Evolutionary conservation across 2,329 filamentous ascomycete species (phyloP), one percentile per base, ranked within the genome.

Genomic region (Didymosphaeria variabile): DNA sequence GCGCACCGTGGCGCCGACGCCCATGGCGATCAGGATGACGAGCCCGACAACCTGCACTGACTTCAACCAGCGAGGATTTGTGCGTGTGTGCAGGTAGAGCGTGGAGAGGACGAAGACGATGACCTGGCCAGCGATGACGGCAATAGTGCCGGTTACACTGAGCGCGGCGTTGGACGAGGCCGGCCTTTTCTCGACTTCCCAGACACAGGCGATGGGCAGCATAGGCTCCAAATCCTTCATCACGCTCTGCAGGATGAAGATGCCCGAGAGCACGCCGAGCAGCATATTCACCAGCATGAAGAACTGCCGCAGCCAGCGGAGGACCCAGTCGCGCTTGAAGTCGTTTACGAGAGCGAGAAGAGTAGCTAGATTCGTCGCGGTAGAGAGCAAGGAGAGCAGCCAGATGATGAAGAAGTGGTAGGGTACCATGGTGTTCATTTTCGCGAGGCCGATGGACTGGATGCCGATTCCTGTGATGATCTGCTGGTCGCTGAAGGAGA

Each of bases 401-500:
- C 88, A 91, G 65, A 91, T 85, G 57, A 90, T 83, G 79, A 90
- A 90, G 79, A 91, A 90, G 76, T 91, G 88, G 72, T 91, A 91
- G 0, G 87, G 84, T 0, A 88, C 83, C 72, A 91, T 84, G 5
- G 80, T 80, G 49, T 83, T 77, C 71, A 86, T 84, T 70, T 88
- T 87, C 5, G 85, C 85, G 1, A 91, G 82, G 0, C 86, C 89
- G 26, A 91, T 82, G 59, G 81, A 82, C 72, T 91, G 88, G 59
- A 91, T 86, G n/a, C 86, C 88, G 72, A 91, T 90, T 44, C 89
- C 88, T 19, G 87, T 88, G 57, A 91, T 80, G 73, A 91, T 87
- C 75, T 91, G 88, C 71, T 90, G 88, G 76, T 91, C 88, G 19
- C 85, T 87, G 78, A 90, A 87, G 63, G 86, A 84, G 71, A 85